Base-by-base conservation (phyloP, 2,329 filamentous ascomycete species). In the Dactylonectria estremocensis region DNA sequence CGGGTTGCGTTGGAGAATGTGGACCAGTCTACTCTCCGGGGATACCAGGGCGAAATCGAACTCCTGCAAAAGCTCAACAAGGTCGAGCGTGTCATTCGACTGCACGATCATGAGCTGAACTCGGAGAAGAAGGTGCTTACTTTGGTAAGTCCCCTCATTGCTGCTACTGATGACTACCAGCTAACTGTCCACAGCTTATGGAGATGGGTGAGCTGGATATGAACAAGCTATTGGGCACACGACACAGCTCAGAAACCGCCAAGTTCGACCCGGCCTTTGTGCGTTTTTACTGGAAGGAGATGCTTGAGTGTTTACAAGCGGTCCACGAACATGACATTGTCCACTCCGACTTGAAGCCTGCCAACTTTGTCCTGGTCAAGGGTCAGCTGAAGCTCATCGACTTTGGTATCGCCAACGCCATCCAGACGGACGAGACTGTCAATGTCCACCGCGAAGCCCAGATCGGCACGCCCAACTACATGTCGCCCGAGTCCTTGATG, bases 221-320 rank as follows among this genome's bases (percentile, higher is more conserved):
- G 76, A 93, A 97, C 77, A 94, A 92, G 62, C 90, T 98, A 61
- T 88, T 99, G 71, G 91, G 91, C 40, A 89, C 91, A 71, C 90
- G 91, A 10, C 84, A 93, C 75, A 93, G 91, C 76, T 88, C 86
- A 0, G 92, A 95, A 68, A 89, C 92, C 61, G 89, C 93, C 45
- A 89, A 87, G 67, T 92, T 99, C 68, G 96, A 99, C 78, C 88
- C 94, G 2, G 93, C 92, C 60, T 98, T 98, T 80, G 94, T 96
- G 13, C 92, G 96, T n/a, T 97, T 93, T 82, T 97, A 97, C 85
- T 99, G 96, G 96, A 96, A 97, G 80, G 96, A 99, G 82, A 99
- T 99, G 96, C 91, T 99, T 18, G 95, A 97, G 80, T 98, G 96
- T 78, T 90, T 99, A 6, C 90, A 93, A 73, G 90, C 95, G 1